Evolutionary conservation across 805 yeast genomes (phyloP).

Genomic region (Wickerhamiella siamensis): DNA sequence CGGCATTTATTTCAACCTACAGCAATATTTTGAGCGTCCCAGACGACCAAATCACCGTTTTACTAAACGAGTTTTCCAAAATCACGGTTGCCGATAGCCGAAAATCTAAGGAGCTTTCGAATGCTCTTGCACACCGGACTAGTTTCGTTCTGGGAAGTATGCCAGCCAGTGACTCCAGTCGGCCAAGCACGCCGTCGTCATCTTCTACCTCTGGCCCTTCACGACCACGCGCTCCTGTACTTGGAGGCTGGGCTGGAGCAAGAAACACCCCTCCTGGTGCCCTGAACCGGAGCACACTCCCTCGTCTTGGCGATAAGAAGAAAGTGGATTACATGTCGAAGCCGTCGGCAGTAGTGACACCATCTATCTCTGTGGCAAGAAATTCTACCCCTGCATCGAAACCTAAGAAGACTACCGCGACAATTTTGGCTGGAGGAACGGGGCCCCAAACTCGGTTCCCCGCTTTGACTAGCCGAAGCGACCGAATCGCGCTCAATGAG

Average conservation of each 20-base stretch:
- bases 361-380: background rate
- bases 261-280: background rate
- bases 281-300: background rate
- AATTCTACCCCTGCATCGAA: background rate
- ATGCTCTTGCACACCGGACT: conserved; percentile 4
- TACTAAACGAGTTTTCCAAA: conserved; percentile 11
- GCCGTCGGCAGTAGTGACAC: background rate
- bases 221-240: conserved; percentile 1
- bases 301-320: background rate
- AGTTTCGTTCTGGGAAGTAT: background rate
- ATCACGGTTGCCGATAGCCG: background rate
- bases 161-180: background rate
- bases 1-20: conserved; percentile 15
- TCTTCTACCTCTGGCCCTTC: conserved; percentile 4
- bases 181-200: background rate
- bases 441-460: conserved; percentile 12
- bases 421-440: background rate
- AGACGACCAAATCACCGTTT: conserved; percentile 13
- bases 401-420: background rate
- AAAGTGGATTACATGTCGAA: background rate
- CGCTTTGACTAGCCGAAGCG: conserved; percentile 17
- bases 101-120: conserved; percentile 3
- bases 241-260: background rate
- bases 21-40: conserved; percentile 10
- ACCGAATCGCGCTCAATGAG: conserved; percentile 11